Conservation (phyloP, 1,284 basidiomycete genomes). For the Apiotrichum siamense region DNA sequence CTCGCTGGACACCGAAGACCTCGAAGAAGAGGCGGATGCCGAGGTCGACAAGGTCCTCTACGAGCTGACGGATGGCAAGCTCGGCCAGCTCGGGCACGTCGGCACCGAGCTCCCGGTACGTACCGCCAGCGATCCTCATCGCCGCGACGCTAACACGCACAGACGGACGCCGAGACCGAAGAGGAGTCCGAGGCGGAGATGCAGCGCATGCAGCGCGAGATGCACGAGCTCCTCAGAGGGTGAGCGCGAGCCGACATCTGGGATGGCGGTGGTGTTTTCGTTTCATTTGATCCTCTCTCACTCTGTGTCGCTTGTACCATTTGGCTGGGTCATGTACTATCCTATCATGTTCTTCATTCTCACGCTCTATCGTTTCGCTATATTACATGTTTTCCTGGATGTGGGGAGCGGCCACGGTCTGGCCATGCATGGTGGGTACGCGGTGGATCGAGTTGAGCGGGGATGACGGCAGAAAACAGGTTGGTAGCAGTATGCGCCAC, state of each 20-base stretch:
- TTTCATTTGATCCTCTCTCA: too few relatives aligned
- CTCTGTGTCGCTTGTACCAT: too few relatives aligned
- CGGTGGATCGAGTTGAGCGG: too few relatives aligned
- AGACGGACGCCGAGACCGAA: constrained; percentile 58
- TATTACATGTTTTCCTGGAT: too few relatives aligned
- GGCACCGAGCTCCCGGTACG: constrained; percentile 72
- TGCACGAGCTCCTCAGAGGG: constrained; percentile 74
- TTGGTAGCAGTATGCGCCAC: too few relatives aligned
- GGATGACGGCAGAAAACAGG: too few relatives aligned
- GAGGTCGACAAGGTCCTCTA: constrained; percentile 97
- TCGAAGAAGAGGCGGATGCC: constrained; percentile 93
- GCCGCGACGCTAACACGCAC: not conserved
- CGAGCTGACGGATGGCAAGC: constrained; percentile 91
- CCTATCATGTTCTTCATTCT: too few relatives aligned
- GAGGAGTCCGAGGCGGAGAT: constrained; percentile 76
- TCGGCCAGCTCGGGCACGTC: constrained; percentile 73
- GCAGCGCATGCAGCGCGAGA: constrained; percentile 77
- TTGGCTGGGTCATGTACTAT: too few relatives aligned
- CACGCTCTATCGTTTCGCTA: too few relatives aligned
- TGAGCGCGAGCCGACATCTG: constrained; percentile 43
- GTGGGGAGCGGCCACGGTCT: too few relatives aligned
- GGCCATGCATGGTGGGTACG: too few relatives aligned
- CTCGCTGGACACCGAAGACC: constrained; percentile 74
- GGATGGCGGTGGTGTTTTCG: too few relatives aligned
- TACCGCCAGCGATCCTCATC: constrained; percentile 12